Conservation (phyloP, 192 early-diverging fungal species). For the Funneliformis geosporum region DNA sequence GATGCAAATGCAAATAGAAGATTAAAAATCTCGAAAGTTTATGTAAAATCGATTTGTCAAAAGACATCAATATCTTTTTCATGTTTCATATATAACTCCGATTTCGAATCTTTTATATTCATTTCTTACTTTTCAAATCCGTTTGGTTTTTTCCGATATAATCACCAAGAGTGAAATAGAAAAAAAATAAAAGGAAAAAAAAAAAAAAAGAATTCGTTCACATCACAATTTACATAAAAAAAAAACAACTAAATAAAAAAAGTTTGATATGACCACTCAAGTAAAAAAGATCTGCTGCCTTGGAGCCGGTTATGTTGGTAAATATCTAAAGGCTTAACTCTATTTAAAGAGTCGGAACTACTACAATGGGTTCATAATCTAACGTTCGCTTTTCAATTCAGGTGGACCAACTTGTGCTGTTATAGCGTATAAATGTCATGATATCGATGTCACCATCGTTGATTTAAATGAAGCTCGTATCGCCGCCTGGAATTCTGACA, state of each 20-base stretch:
- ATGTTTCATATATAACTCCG: too few species aligned
- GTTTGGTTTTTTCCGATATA: too few species aligned
- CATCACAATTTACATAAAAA: too few species aligned
- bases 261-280: constrained; percentile 21
- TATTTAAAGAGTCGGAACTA: background rate
- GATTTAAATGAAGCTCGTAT: constrained; percentile 81
- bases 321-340: constrained; percentile 33
- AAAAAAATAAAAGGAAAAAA: too few species aligned
- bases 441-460: constrained; percentile 88
- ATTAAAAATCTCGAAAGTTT: constrained; percentile 10
- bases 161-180: too few species aligned
- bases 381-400: constrained; percentile 33
- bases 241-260: background rate
- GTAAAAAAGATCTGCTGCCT: constrained; percentile 86
- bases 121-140: too few species aligned
- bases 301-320: constrained; percentile 96
- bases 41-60: background rate
- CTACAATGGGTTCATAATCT: constrained; percentile 5
- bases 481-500: constrained; percentile 86
- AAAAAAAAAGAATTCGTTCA: too few species aligned
- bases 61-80: too few species aligned
- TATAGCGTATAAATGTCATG: constrained; percentile 86
- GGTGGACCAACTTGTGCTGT: constrained; percentile 92
- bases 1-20: background rate
- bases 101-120: too few species aligned